Base-by-base conservation (phyloP, 202 grass and related monocot genomes). In the Setaria viridis region DNA sequence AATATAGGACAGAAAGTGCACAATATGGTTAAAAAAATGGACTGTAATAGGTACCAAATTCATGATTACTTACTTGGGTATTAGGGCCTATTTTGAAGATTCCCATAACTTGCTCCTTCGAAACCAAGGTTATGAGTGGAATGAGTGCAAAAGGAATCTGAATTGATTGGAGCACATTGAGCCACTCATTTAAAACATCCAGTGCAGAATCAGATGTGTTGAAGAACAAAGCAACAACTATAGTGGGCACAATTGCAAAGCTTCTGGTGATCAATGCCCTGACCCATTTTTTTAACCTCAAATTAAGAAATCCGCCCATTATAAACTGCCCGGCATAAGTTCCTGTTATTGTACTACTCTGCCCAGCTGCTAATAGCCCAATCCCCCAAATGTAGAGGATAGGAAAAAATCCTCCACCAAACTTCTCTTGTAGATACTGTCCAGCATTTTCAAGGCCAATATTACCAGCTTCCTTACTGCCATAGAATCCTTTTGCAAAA, bases 251-350 rank as follows among this genome's bases (percentile, higher is more conserved):
- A 62, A 97, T 97, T 45, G 94, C 94, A 48, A 91, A 94, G 77
- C 91, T 94, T 76, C 94, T 66, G 58, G 94, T 97, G 58, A 97
- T 94, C 63, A 97, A 45, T 3, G 94, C 70, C 60, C 94, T 89
- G 41, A 87, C 17, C 94, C 94, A 97, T 90, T 97, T 97, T 71
- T 97, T 97, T 57, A 97, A 83, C 59, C 83, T 80, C 9, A 94
- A 76, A 79, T 97, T 92, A 16, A 94, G 72, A 85, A 97, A 97
- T 42, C 94, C 94, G 21, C 94, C 94, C 94, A 97, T 97, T 83
- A 97, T 97, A 82, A 97, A 97, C 76, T 97, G 94, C 43, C 94
- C 94, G 42, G 94, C 94, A 89, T 97, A 97, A 13, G 94, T 97
- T 77, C 94, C 94, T n/a, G 94, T 97, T 80, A 97, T 89, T 4